A percentile compares a stretch with the other conserved stretches of the same genome.
Conservation (phyloP, 140 eudicot genomes). For the Artemisia princeps region DNA sequence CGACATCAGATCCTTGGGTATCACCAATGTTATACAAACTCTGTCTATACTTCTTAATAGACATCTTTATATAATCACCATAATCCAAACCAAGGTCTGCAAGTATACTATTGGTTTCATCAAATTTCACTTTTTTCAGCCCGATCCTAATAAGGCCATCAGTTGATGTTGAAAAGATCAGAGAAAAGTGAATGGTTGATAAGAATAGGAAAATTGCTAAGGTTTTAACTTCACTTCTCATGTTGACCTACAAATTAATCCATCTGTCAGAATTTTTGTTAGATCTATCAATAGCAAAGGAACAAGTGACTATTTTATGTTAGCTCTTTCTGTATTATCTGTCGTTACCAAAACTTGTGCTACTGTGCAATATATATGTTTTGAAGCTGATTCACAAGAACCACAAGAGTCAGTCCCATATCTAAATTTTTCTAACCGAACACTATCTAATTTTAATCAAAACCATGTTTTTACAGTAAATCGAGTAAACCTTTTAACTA, state of each 20-base stretch:
- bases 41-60: slow-evolving; percentile 26
- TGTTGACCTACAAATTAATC: slow-evolving; percentile 31
- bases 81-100: slow-evolving; percentile 34
- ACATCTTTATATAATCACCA: slow-evolving; percentile 27
- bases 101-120: slow-evolving; percentile 40
- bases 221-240: slow-evolving; percentile 30
- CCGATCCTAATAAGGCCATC: slow-evolving; percentile 54
- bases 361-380: too few relatives aligned
- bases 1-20: slow-evolving; percentile 35
- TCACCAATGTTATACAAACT: slow-evolving; percentile 26
- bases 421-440: too few relatives aligned
- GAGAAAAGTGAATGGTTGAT: slow-evolving; percentile 23
- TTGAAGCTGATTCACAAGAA: too few relatives aligned
- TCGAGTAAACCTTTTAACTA: too few relatives aligned
- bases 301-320: not conserved
- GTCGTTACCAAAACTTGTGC: too few relatives aligned
- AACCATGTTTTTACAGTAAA: too few relatives aligned
- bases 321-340: not conserved
- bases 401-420: too few relatives aligned
- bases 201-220: slow-evolving; percentile 28
- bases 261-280: not conserved
- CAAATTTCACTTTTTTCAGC: slow-evolving; percentile 43
- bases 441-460: too few relatives aligned
- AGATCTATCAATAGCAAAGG: not conserved
- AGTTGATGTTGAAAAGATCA: slow-evolving; percentile 33